Conservation (phyloP, 1,284 basidiomycete genomes). For the Rugosomyces carneus region DNA sequence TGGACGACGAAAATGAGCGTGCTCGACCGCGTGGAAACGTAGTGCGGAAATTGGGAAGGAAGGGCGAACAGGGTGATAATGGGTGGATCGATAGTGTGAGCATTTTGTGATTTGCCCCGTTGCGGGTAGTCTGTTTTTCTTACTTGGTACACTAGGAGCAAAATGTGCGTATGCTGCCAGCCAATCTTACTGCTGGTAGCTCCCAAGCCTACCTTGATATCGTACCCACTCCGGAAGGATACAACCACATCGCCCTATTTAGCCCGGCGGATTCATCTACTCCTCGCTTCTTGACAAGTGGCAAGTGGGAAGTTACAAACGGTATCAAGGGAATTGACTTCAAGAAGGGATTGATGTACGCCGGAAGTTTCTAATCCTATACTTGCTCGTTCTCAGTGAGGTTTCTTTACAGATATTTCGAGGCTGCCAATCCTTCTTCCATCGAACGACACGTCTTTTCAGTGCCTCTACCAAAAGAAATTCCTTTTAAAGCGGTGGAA, state of each 20-base stretch:
- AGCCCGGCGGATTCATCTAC: slow-evolving; percentile 61
- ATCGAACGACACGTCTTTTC: slow-evolving; percentile 83
- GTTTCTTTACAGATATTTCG: slow-evolving; percentile 73
- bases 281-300: slow-evolving; percentile 80
- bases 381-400: slow-evolving; percentile 4
- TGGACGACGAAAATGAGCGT: slow-evolving; percentile 28
- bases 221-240: slow-evolving; percentile 74
- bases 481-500: slow-evolving; percentile 24
- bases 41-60: slow-evolving; percentile 70
- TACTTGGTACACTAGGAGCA: slow-evolving; percentile 47
- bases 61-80: slow-evolving; percentile 81
- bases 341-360: slow-evolving; percentile 66
- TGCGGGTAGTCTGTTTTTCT: slow-evolving; percentile 1
- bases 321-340: slow-evolving; percentile 71
- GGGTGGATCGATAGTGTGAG: slow-evolving; percentile 88
- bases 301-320: slow-evolving; percentile 85
- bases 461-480: slow-evolving; percentile 51
- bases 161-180: slow-evolving; percentile 52
- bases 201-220: slow-evolving; percentile 78
- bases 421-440: slow-evolving; percentile 78
- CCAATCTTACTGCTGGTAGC: slow-evolving; percentile 34
- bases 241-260: slow-evolving; percentile 87
- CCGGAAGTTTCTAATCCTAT: slow-evolving; percentile 19
- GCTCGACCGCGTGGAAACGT: slow-evolving; percentile 41
- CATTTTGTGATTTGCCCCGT: background rate